A percentile compares a stretch with the other conserved stretches of the same genome.
phyloP scores from a whole-genome alignment of 345 rosid genomes.

The Eucalyptus regnans region DNA sequence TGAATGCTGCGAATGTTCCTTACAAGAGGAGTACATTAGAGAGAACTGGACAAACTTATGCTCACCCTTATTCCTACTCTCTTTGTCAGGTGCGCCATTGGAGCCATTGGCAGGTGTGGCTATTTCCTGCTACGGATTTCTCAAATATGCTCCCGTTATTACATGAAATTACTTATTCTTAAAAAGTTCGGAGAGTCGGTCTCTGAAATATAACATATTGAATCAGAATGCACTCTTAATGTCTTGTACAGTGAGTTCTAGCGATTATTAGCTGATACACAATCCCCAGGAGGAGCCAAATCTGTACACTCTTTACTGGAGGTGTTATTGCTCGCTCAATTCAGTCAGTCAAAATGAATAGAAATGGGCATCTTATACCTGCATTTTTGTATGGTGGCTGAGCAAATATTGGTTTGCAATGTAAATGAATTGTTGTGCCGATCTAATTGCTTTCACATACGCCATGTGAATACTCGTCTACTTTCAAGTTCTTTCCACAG shows the following conservation, averaged over 20 bases:
- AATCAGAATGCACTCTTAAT: not conserved
- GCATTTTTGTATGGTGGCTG: constrained; percentile 62
- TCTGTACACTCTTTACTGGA: not conserved
- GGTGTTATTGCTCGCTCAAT: not conserved
- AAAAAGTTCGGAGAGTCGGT: too few relatives aligned
- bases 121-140: too few relatives aligned
- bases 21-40: too few relatives aligned
- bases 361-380: constrained; percentile 10
- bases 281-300: not conserved
- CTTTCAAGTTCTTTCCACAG: constrained; percentile 48
- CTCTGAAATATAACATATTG: too few relatives aligned
- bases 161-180: too few relatives aligned
- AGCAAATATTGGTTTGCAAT: constrained; percentile 62
- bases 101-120: too few relatives aligned
- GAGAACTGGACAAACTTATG: too few relatives aligned
- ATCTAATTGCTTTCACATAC: constrained; percentile 51
- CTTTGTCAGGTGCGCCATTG: too few relatives aligned
- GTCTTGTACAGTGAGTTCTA: not conserved
- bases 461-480: constrained; percentile 63
- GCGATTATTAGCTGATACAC: not conserved
- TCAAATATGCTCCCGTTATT: too few relatives aligned
- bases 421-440: constrained; percentile 56
- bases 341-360: not conserved
- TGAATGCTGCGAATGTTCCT: too few relatives aligned
- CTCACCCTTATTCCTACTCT: too few relatives aligned